Evolutionary conservation across 139 green algal species (phyloP).

Genomic region (Gonium pectorale): DNA sequence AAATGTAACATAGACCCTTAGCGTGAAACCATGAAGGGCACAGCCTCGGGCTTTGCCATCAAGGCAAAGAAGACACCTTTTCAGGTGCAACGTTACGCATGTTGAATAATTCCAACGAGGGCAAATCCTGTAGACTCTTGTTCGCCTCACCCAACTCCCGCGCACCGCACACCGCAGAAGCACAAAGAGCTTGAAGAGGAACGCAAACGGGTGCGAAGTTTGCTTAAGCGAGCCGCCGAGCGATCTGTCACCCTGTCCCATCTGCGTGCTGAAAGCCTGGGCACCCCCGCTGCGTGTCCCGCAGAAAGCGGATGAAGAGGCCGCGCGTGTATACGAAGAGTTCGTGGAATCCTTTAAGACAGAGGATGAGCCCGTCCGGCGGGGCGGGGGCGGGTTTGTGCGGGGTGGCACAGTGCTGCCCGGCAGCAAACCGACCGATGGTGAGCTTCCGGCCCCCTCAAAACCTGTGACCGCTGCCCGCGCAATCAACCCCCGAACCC

Average conservation of each 20-base stretch:
- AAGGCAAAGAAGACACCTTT: constrained; percentile 92
- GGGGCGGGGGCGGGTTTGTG: constrained; percentile 64
- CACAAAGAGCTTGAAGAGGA: constrained; percentile 93
- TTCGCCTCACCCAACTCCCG: background rate
- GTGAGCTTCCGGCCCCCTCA: too few relatives aligned
- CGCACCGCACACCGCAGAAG: too few relatives aligned
- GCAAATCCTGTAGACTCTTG: background rate
- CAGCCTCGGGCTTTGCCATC: constrained; percentile 55
- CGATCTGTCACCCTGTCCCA: background rate
- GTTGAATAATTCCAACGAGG: background rate
- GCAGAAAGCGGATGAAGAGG: constrained; percentile 87
- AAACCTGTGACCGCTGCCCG: too few relatives aligned
- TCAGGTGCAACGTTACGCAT: constrained; percentile 54
- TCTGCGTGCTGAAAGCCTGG: background rate
- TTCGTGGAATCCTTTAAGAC: constrained; percentile 91
- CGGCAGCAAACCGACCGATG: constrained; percentile 55
- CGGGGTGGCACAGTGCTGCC: constrained; percentile 78
- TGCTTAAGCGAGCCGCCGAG: background rate
- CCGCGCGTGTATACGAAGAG: constrained; percentile 90
- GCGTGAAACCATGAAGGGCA: constrained; percentile 14
- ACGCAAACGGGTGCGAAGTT: constrained; percentile 73
- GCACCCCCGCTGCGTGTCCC: background rate
- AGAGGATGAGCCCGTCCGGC: constrained; percentile 49
- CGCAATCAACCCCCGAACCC: too few relatives aligned
- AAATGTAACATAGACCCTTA: too few relatives aligned